Percentiles rank a stretch among this genome's conserved stretches.
Evolutionary conservation across 306 rosid genomes (phyloP).

Genomic region (Prunus mira): DNA sequence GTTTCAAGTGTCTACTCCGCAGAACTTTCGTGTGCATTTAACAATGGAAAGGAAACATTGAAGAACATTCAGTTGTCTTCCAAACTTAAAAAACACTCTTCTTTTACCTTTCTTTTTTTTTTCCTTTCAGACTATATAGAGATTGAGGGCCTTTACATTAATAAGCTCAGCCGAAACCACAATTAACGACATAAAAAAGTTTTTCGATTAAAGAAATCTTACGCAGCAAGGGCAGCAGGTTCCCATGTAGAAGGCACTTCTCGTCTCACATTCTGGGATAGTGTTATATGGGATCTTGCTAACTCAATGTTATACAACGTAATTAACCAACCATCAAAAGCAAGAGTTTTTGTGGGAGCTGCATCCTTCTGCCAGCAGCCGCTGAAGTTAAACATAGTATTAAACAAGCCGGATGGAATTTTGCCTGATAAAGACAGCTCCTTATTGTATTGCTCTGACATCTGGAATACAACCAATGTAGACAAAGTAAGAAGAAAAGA

Average conservation of each 20-base stretch:
- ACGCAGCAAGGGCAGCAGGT: slow-evolving; percentile 84
- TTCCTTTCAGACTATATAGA: background rate
- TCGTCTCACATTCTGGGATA: slow-evolving; percentile 52
- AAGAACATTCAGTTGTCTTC: background rate
- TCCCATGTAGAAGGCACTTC: slow-evolving; percentile 84
- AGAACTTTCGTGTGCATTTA: background rate
- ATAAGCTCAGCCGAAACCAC: background rate
- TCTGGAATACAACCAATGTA: slow-evolving; percentile 43
- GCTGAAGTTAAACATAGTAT: slow-evolving; percentile 62
- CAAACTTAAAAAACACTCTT: background rate
- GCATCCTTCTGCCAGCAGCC: slow-evolving; percentile 79
- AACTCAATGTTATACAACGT: slow-evolving; percentile 66
- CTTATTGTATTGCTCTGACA: slow-evolving; percentile 80
- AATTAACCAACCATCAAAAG: slow-evolving; percentile 77
- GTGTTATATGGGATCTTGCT: slow-evolving; percentile 51
- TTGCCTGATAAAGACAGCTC: slow-evolving; percentile 62
- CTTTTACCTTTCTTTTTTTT: background rate
- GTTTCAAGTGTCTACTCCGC: background rate
- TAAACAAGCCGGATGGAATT: slow-evolving; percentile 80
- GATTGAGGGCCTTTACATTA: background rate
- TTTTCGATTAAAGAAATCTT: slow-evolving; percentile 22
- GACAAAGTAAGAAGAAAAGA: background rate
- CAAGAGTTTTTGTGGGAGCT: slow-evolving; percentile 54
- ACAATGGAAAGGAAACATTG: background rate
- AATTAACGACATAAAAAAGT: background rate